phyloP scores from a whole-genome alignment of 2,329 filamentous ascomycete species.

The Fusarium cyanostomum region DNA sequence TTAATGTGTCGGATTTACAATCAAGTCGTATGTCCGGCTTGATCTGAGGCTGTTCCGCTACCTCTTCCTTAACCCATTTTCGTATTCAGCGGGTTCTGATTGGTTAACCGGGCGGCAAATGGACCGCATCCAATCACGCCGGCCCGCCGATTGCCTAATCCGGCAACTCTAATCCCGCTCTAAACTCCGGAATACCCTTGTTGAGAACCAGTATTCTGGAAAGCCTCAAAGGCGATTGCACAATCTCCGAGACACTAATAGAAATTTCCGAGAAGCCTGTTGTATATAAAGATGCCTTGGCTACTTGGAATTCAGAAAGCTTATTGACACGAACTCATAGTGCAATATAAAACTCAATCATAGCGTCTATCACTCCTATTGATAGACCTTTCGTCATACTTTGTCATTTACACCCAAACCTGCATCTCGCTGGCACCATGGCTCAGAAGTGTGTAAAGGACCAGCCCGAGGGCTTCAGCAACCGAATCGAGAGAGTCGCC shows the following conservation, averaged over 20 bases:
- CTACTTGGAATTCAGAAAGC: not conserved
- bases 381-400: too few relatives aligned
- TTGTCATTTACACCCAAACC: not conserved
- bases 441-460: conserved; percentile 46
- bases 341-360: not conserved
- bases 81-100: conserved; percentile 21
- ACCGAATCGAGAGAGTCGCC: conserved; percentile 55
- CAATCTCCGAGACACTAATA: not conserved
- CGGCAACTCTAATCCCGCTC: conserved; percentile 9
- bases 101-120: rapidly evolving
- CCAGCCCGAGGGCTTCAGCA: conserved; percentile 51
- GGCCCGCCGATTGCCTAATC: conserved; percentile 16
- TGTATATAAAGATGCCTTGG: not conserved
- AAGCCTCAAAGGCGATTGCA: conserved; percentile 5
- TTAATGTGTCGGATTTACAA: not conserved
- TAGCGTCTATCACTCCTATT: not conserved
- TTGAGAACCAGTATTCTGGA: not conserved
- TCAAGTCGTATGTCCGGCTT: not conserved
- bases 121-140: not conserved
- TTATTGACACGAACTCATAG: not conserved
- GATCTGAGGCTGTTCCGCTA: not conserved
- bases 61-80: conserved; percentile 6
- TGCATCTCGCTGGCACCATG: conserved; percentile 20
- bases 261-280: not conserved
- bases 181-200: conserved; percentile 19